Evolutionary conservation across 1,284 basidiomycete genomes (phyloP).

Genomic region (Tilletia walkeri): DNA sequence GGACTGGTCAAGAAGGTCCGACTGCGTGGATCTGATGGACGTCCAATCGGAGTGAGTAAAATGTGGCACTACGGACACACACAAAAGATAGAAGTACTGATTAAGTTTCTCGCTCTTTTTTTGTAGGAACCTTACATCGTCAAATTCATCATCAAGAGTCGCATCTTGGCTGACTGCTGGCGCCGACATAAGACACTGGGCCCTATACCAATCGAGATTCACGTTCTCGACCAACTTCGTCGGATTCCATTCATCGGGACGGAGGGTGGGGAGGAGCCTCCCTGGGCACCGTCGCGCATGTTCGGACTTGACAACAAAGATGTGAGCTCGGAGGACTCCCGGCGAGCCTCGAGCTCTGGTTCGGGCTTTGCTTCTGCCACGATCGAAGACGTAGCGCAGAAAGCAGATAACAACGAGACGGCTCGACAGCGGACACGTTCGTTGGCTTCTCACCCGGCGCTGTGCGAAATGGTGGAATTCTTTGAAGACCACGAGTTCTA

Average conservation of each 20-base stretch:
- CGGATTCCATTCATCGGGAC: slow-evolving; percentile 63
- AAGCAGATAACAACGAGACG: neutral
- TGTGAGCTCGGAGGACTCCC: neutral
- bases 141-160: slow-evolving; percentile 97
- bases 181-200: slow-evolving; percentile 88
- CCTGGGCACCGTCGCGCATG: slow-evolving; percentile 26
- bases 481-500: slow-evolving; percentile 98
- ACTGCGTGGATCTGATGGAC: slow-evolving; percentile 71
- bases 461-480: slow-evolving; percentile 91
- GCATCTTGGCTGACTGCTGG: slow-evolving; percentile 98
- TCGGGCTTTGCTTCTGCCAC: no score
- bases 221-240: slow-evolving; percentile 82
- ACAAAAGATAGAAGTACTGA: no score
- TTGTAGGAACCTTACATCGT: slow-evolving; percentile 68
- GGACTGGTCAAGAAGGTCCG: slow-evolving; percentile 88
- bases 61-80: neutral
- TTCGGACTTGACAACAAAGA: neutral
- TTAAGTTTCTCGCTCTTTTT: slow-evolving; percentile 22
- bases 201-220: slow-evolving; percentile 97
- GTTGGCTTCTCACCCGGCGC: slow-evolving; percentile 69
- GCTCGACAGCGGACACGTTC: neutral
- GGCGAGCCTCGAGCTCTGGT: no score
- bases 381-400: no score
- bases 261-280: slow-evolving; percentile 21
- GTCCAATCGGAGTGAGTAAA: slow-evolving; percentile 70